Base-by-base conservation (phyloP, 1,284 basidiomycete species). In the Ganoderma boninense region DNA sequence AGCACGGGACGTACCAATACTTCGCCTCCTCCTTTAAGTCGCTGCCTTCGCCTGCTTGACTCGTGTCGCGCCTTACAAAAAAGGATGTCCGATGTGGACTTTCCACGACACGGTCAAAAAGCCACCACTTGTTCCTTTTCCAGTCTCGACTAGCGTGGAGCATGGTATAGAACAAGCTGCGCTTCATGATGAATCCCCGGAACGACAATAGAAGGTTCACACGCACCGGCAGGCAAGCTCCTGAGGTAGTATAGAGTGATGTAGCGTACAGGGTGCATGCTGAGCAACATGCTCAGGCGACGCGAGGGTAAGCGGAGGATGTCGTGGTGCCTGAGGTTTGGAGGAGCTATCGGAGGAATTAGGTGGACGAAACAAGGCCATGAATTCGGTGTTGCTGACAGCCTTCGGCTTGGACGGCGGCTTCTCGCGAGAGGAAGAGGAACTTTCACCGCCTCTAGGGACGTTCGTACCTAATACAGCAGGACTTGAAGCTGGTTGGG, bases 1-100 rank as follows among this genome's bases (percentile, higher is more conserved):
- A 10, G 18, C 13, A 40, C 5, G 32, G 18, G n/a, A 18, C 54
- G 42, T 74, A 92, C 92, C 92, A 94, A 75, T 86, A 92, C 72
- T 87, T 87, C 1, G 91, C 90, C 11, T 89, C 88, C 75, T 91
- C 87, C 70, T 89, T 85, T 89, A 90, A 89, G 67, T 88, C 82
- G 11, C 81, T 62, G 40, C 23, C 60, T 20, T 42, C 40, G 60
- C 23, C 23, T 4, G 60, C 79, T 61, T 84, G 82, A 3, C 71
- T 68, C 10, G 75, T 54, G 32, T 81, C 83, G 71, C 80, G 82
- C 46, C 92, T 83, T 20, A 88, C 87, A 79, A 90, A 96, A 80
- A 96, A 95, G 0, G 90, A 89, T 0, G 94, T 94, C n/a, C 89
- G 85, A 81, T 96, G 95, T 1, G 95, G 93, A 71, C 92, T 93